These are phyloP conservation scores for Cylindricascospora bacillispora DNA, from an alignment of 1,139 yeast genomes.

Conservation along the genomic window DNA sequence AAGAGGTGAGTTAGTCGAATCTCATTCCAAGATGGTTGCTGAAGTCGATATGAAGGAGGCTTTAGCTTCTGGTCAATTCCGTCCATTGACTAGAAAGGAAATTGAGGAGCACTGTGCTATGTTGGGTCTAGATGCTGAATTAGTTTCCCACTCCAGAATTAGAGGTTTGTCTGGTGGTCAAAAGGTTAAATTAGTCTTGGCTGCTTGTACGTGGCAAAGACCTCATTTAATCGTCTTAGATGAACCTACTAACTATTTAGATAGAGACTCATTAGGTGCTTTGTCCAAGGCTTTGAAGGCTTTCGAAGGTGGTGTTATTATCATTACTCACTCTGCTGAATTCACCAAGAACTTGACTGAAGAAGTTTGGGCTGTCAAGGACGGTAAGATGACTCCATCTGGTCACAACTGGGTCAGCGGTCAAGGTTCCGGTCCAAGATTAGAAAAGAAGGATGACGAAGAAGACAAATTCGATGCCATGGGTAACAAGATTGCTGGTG, in stretches of 20 bases:
- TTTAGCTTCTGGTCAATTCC: constrained; percentile 99
- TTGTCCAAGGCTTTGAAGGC: constrained; percentile 97
- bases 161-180: constrained; percentile 99
- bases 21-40: constrained; percentile 98
- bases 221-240: constrained; percentile 98
- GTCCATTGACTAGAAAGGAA: constrained; percentile 99
- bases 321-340: constrained; percentile 99
- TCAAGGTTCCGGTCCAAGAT: constrained; percentile 99
- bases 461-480: constrained; percentile 98
- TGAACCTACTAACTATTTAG: constrained; percentile 98
- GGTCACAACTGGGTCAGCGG: constrained; percentile 99
- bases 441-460: constrained; percentile 91
- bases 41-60: constrained; percentile 99
- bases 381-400: constrained; percentile 98
- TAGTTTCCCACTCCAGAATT: constrained; percentile 98
- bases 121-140: constrained; percentile 98
- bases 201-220: constrained; percentile 99
- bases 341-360: constrained; percentile 98
- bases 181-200: constrained; percentile 97
- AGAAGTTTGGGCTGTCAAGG: constrained; percentile 99
- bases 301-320: constrained; percentile 98
- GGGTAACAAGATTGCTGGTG: constrained; percentile 98
- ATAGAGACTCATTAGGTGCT: constrained; percentile 99
- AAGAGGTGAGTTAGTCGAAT: constrained; percentile 98
- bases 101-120: constrained; percentile 96